These are phyloP conservation scores for Podila verticillata DNA, from an alignment of 192 early-diverging fungal species.

Conservation along the genomic window DNA sequence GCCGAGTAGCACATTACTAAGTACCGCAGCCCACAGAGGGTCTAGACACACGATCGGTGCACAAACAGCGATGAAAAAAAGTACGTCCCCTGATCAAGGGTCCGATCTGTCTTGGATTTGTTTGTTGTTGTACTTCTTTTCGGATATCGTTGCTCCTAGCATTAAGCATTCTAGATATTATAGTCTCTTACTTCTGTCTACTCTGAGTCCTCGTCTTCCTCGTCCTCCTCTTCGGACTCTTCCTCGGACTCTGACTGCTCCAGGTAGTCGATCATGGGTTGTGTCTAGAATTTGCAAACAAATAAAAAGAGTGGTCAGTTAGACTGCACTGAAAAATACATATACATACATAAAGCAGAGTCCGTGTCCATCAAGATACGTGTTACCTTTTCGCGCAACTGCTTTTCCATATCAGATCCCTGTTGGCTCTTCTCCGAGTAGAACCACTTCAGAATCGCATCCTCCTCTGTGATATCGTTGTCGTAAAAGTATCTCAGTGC, in stretches of 20 bases:
- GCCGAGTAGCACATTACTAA: too few species aligned
- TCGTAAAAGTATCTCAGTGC: constrained; percentile 78
- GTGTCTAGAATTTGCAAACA: constrained; percentile 19
- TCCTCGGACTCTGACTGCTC: constrained; percentile 37
- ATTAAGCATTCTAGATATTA: too few species aligned
- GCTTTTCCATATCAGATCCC: constrained; percentile 48
- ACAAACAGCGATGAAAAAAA: too few species aligned
- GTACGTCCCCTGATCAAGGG: too few species aligned
- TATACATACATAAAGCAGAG: neutral
- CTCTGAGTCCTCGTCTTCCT: constrained; percentile 24
- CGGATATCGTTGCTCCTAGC: too few species aligned
- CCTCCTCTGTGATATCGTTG: constrained; percentile 84
- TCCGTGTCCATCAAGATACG: neutral
- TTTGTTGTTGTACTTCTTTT: too few species aligned
- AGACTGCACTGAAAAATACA: neutral
- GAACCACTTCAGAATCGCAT: constrained; percentile 82
- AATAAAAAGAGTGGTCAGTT: neutral
- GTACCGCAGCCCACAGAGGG: too few species aligned
- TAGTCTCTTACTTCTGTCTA: constrained; percentile 19
- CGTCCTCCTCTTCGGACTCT: constrained; percentile 9
- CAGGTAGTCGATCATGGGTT: constrained; percentile 35
- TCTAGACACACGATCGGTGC: too few species aligned
- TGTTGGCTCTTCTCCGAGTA: constrained; percentile 57
- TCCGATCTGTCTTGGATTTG: too few species aligned
- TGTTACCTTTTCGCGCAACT: constrained; percentile 65